Conservation (phyloP, 306 rosid genomes). For the Malus sieversii region DNA sequence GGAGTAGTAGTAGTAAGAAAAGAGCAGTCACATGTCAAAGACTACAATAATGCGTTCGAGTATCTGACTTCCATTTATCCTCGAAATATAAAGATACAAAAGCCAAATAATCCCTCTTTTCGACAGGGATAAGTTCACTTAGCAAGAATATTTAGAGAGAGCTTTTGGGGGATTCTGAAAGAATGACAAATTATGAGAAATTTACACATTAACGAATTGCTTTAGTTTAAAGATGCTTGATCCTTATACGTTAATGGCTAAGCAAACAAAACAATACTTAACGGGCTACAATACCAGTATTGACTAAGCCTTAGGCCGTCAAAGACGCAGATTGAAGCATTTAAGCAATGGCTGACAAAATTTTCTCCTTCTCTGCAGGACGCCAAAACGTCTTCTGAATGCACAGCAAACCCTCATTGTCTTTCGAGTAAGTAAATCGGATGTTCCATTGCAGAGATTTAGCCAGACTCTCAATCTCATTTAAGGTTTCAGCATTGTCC, state of each 20-base stretch:
- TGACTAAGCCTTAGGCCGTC: slow-evolving; percentile 5
- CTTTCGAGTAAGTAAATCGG: slow-evolving; percentile 36
- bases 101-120: not conserved
- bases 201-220: not conserved
- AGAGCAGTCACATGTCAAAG: not conserved
- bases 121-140: not conserved
- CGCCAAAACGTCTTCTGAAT: slow-evolving; percentile 76
- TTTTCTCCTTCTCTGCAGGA: slow-evolving; percentile 44
- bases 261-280: not conserved
- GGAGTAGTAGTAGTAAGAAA: not conserved
- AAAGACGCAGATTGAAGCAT: not conserved
- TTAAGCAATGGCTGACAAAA: slow-evolving; percentile 49
- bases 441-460: slow-evolving; percentile 64
- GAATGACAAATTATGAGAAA: not conserved
- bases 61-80: not conserved
- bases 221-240: not conserved
- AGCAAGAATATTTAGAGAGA: not conserved
- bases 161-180: not conserved
- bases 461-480: slow-evolving; percentile 50
- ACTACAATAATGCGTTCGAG: not conserved
- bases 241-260: not conserved
- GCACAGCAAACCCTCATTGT: slow-evolving; percentile 50
- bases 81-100: not conserved
- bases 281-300: not conserved
- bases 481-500: slow-evolving; percentile 51